Conservation (phyloP, 2,329 filamentous ascomycete genomes). For the Colletotrichum tropicale region DNA sequence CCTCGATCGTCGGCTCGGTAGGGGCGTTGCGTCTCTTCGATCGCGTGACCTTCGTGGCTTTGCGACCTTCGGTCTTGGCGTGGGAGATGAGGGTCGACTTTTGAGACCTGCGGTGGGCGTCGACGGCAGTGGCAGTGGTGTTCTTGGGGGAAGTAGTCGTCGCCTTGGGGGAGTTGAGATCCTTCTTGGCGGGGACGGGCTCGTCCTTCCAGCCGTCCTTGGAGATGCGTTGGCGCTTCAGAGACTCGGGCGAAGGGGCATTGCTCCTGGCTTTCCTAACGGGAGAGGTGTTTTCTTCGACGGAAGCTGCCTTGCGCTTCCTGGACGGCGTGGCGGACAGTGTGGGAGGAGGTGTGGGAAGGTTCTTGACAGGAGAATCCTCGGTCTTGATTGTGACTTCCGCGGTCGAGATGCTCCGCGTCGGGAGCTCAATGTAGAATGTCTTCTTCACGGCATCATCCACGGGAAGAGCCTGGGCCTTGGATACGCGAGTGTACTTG, state of each 20-base stretch:
- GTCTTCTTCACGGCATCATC: conserved; percentile 15
- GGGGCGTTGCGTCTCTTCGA: conserved; percentile 15
- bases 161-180: not conserved
- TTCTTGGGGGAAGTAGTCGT: not conserved
- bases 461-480: not conserved
- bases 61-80: conserved; percentile 30
- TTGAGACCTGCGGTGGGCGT: conserved; percentile 27
- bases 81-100: conserved; percentile 30
- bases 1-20: conserved; percentile 21
- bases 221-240: conserved; percentile 19
- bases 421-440: conserved; percentile 13
- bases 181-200: conserved; percentile 14
- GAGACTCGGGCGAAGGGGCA: not conserved
- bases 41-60: conserved; percentile 19
- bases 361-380: not conserved
- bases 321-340: not conserved
- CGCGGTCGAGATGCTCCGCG: not conserved
- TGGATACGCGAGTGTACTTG: conserved; percentile 22
- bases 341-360: not conserved
- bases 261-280: not conserved
- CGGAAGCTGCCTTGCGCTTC: conserved; percentile 14
- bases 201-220: conserved; percentile 10
- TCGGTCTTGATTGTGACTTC: conserved; percentile 7
- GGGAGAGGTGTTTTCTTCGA: conserved; percentile 7
- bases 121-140: not conserved